phyloP scores from a whole-genome alignment of 192 early-diverging fungal species.

The Umbelopsis ramanniana region DNA sequence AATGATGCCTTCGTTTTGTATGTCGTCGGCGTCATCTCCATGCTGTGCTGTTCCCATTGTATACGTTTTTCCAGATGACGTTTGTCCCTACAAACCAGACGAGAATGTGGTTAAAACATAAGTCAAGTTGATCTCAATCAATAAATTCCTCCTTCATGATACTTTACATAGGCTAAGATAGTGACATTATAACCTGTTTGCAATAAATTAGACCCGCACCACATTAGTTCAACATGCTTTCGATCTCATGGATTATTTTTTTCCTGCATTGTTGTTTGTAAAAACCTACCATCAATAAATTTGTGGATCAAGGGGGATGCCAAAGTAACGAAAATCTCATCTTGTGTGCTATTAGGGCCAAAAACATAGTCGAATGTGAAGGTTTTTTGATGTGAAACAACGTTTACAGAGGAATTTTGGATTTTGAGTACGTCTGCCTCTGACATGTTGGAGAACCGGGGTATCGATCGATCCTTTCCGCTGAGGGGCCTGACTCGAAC shows the following conservation, averaged over 20 bases:
- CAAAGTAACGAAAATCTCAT: constrained; percentile 35
- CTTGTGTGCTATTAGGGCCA: constrained; percentile 35
- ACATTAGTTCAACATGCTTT: no score
- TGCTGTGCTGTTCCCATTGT: constrained; percentile 88
- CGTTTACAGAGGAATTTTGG: constrained; percentile 32
- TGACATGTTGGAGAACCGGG: constrained; percentile 38
- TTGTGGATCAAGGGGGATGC: constrained; percentile 34
- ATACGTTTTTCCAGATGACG: constrained; percentile 93
- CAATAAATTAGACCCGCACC: background rate
- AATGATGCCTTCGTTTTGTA: constrained; percentile 63
- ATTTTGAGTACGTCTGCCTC: constrained; percentile 37
- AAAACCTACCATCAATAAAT: constrained; percentile 36
- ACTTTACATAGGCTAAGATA: constrained; percentile 80
- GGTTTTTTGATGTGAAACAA: constrained; percentile 35
- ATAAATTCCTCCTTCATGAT: background rate
- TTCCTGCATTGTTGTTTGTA: background rate
- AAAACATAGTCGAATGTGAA: constrained; percentile 44
- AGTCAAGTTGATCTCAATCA: no score
- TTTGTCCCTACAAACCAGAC: constrained; percentile 64
- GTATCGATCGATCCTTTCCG: constrained; percentile 36
- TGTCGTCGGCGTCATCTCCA: constrained; percentile 14
- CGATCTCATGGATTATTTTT: no score
- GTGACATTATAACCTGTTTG: constrained; percentile 94
- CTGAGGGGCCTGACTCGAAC: constrained; percentile 39
- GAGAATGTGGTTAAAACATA: no score